Evolutionary conservation across 345 rosid genomes (phyloP), one percentile per base, ranked within the genome.

Genomic region (Populus tremula): DNA sequence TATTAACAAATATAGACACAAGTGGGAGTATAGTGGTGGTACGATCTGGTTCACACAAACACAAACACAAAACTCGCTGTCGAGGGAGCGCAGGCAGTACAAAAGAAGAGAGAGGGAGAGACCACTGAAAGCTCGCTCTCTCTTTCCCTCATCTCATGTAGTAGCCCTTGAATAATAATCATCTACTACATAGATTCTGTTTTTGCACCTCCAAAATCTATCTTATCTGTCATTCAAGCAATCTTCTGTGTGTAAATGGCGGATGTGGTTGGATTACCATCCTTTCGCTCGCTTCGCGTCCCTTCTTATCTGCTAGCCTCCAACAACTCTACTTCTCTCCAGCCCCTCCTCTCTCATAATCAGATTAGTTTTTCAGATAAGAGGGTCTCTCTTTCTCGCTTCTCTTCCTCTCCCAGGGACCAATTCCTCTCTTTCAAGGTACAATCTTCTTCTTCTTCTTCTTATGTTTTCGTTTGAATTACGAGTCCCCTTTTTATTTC

Each of bases 361-460:
- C 80, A 72, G 53, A 33, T 18, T 25, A 35, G 5, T 74, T 29
- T 23, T 80, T 76, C 84, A 6, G 84, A 86, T 38, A 85, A 79
- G 87, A 33, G 75, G 76, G 10, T 41, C 11, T 41, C 13, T 67
- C 80, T 78, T 79, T 54, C 88, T 31, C 72, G 79, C 61, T 64
- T 84, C 47, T 36, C 79, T 49, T 71, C 62, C 31, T 10, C 74
- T 20, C 75, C 86, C 80, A 85, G 87, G 71, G 84, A 82, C 54
- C 89, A 80, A 69, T 80, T 67, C 67, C 72, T 67, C 49, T 82
- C 86, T 29, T 62, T 87, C 36, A 91, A 91, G 97, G 97, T 90
- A 71, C 13, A 11, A 38, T 56, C 50, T 66, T 45, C 35, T 33
- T 33, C 35, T 31, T 31, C 49, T 65, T 35, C 1, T 11, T 66